Conservation (phyloP, 495 filamentous ascomycete genomes). For the Xylaria scruposa region DNA sequence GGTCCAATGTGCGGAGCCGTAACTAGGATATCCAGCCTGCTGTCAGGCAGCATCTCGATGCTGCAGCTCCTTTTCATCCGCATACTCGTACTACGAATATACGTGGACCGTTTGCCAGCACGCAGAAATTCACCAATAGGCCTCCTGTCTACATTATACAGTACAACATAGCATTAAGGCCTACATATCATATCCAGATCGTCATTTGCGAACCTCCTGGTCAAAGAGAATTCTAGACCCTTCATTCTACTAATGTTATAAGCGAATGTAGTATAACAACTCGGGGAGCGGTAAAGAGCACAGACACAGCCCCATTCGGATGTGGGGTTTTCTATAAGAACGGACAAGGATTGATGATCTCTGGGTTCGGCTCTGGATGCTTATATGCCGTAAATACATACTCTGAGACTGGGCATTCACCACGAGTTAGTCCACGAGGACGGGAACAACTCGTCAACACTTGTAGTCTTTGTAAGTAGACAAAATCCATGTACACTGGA, state of each 20-base stretch:
- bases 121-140: not conserved
- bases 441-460: not conserved
- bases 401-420: not conserved
- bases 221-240: not conserved
- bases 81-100: not conserved
- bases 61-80: not conserved
- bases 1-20: slow-evolving; percentile 8
- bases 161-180: not conserved
- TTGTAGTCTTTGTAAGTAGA: not conserved
- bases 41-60: not conserved
- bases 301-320: not conserved
- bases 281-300: slow-evolving; percentile 5
- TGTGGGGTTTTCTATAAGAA: not conserved
- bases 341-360: not conserved
- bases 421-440: not conserved
- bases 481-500: not conserved
- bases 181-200: not conserved
- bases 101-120: not conserved
- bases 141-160: not conserved
- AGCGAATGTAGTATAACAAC: not conserved
- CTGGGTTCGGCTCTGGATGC: too few relatives aligned
- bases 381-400: not conserved
- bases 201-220: not conserved
- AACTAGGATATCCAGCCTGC: not conserved
- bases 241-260: not conserved